Base-by-base conservation (phyloP, 257 asterid species). In the Solanum ahanhuiri region DNA sequence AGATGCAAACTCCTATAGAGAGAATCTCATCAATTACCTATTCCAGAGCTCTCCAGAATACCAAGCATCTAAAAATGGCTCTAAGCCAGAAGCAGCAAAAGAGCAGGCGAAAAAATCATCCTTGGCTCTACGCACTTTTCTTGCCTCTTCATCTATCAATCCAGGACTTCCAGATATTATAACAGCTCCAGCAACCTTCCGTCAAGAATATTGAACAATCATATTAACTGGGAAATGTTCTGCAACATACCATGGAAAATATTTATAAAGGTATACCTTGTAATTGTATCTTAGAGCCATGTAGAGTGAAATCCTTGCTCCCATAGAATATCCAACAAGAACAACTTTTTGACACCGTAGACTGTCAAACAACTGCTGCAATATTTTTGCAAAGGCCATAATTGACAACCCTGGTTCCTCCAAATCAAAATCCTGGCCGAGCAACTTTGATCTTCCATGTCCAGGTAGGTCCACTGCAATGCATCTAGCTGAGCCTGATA, bases 121-220 rank as follows among this genome's bases (percentile, higher is more conserved):
- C 89, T 91, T 94, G 23, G 95, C 98, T 88, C 87, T 89, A 54
- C 98, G 98, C 39, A 88, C 83, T 86, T 83, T 83, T 88, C 98
- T 94, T 35, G 93, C 98, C 33, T 91, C 87, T 23, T 88, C 86
- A 85, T 96, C 94, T 41, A 88, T 87, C 91, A 96, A 85, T 64
- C 98, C 99, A 1, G 98, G 98, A 90, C 98, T 93, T 88, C 98
- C 98, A 77, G 99, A 95, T 82, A 96, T 92, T 88, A 96, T 90
- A 83, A 94, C 91, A 83, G 99, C 98, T 88, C 93, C 92, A 88
- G 90, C 93, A 82, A 96, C 95, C 98, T 96, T 83, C 75, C 18
- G 39, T 39, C 41, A 37, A 20, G 76, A 66, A 87, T 28, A 83
- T 66, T 37, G 90, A 72, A 82, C 54, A 77, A 63, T 34, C 43